Evolutionary conservation across 164 flowering plant species (phyloP).

Genomic region (Berberis thunbergii): DNA sequence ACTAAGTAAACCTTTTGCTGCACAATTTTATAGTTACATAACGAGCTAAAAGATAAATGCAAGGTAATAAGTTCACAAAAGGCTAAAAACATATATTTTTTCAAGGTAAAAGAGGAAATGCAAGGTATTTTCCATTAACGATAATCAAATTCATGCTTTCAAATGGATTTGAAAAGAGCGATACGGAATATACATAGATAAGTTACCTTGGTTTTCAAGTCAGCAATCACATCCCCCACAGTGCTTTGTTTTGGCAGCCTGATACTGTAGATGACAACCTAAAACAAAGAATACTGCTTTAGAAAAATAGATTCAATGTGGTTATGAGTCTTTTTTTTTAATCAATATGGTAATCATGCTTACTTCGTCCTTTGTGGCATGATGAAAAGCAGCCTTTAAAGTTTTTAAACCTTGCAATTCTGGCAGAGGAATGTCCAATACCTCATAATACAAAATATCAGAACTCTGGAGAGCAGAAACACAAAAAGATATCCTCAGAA

Average conservation of each 20-base stretch:
- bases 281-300: constrained; percentile 8
- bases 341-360: constrained; percentile 5
- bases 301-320: not conserved
- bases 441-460: constrained; percentile 75
- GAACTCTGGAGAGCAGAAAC: constrained; percentile 29
- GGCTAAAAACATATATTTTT: not conserved
- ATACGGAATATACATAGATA: not conserved
- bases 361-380: constrained; percentile 32
- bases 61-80: not conserved
- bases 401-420: constrained; percentile 5
- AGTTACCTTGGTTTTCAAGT: constrained; percentile 43
- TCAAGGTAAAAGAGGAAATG: not conserved
- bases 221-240: constrained; percentile 48
- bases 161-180: too few species aligned
- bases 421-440: constrained; percentile 16
- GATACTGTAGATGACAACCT: constrained; percentile 41
- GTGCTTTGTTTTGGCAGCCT: constrained; percentile 56
- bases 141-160: not conserved
- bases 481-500: not conserved
- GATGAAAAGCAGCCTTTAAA: constrained; percentile 43
- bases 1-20: not conserved
- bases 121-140: not conserved
- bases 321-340: not conserved
- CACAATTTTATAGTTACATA: not conserved
- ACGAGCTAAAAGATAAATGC: too few species aligned